These are phyloP conservation scores for Neckera pumila DNA, from an alignment of 225 moss, liverwort and hornwort species.

Conservation along the genomic window DNA sequence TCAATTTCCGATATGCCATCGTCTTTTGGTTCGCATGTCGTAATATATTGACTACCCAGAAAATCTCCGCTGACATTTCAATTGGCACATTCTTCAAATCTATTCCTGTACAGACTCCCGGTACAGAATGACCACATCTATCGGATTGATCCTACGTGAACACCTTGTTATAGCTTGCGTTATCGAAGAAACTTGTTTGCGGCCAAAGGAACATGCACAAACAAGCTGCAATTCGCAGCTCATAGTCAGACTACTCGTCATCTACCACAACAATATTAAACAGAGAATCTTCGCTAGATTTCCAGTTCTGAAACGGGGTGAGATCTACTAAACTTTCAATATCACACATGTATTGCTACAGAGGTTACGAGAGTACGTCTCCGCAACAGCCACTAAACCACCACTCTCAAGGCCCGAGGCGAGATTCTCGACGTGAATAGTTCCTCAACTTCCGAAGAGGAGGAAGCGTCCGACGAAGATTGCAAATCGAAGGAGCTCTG, in stretches of 20 bases:
- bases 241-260: neutral
- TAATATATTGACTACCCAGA: neutral
- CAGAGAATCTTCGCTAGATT: neutral
- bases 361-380: neutral
- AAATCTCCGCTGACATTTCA: neutral
- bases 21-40: neutral
- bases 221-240: conserved; percentile 9
- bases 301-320: neutral
- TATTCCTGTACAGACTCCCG: conserved; percentile 6
- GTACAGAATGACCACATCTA: neutral
- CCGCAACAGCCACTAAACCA: neutral
- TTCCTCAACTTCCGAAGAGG: conserved; percentile 26
- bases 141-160: neutral
- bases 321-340: neutral
- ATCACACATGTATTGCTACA: conserved; percentile 30
- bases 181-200: neutral
- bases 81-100: neutral
- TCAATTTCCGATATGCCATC: neutral
- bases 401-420: neutral
- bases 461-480: conserved; percentile 20
- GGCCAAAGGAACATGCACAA: neutral
- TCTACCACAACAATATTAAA: neutral
- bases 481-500: conserved; percentile 6
- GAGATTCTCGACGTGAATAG: neutral
- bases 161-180: neutral